A percentile compares a stretch with the other conserved stretches of the same genome.
Conservation (phyloP, 2,329 filamentous ascomycete genomes). For the Colletotrichum siamense region DNA sequence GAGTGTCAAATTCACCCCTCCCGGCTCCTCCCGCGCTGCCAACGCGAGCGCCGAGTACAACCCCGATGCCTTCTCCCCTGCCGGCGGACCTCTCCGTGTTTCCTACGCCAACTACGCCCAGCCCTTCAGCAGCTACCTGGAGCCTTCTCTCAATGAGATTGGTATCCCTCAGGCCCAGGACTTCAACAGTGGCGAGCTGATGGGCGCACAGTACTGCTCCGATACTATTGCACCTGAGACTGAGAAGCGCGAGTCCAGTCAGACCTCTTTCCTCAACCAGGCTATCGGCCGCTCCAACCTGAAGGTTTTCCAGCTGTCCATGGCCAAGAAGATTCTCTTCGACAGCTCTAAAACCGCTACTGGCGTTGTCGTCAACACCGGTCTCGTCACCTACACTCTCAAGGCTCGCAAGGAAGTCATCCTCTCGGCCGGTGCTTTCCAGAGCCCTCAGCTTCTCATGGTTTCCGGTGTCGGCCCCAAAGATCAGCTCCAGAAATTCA, state of each 20-base stretch:
- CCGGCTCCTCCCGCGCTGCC: conserved; percentile 20
- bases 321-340: conserved; percentile 52
- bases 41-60: conserved; percentile 28
- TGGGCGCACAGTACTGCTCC: conserved; percentile 35
- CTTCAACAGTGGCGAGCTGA: conserved; percentile 45
- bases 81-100: conserved; percentile 31
- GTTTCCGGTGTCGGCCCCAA: conserved; percentile 57
- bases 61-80: conserved; percentile 29
- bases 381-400: conserved; percentile 18
- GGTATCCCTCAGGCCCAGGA: conserved; percentile 39
- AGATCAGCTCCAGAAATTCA: conserved; percentile 39
- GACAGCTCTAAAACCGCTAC: conserved; percentile 41
- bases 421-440: conserved; percentile 79
- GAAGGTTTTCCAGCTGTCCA: conserved; percentile 43
- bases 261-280: neutral
- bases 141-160: conserved; percentile 41
- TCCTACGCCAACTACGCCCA: conserved; percentile 30
- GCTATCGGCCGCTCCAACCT: conserved; percentile 35
- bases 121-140: conserved; percentile 27
- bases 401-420: conserved; percentile 68
- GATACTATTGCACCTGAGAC: conserved; percentile 32
- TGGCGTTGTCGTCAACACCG: conserved; percentile 39
- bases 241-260: conserved; percentile 35
- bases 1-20: conserved; percentile 34
- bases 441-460: conserved; percentile 74